These are phyloP conservation scores for Actinomucor elegans DNA, from an alignment of 371 early-diverging fungal genomes.

Conservation along the genomic window DNA sequence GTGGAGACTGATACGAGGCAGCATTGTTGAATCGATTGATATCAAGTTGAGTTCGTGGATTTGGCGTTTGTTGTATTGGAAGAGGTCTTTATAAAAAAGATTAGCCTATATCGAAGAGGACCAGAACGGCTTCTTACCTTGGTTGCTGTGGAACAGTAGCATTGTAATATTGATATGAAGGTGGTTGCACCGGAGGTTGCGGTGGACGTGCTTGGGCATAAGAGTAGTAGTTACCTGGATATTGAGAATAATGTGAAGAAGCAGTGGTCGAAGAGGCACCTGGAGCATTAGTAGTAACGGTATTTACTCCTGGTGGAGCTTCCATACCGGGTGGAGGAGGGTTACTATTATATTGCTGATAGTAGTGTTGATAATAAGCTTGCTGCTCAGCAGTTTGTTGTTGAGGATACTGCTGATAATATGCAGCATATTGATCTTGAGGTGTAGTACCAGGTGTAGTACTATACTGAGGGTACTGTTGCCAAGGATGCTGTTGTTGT, in stretches of 20 bases:
- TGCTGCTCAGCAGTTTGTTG: conserved; percentile 26
- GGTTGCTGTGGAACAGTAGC: background rate
- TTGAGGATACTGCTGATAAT: conserved; percentile 19
- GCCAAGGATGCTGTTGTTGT: conserved; percentile 21
- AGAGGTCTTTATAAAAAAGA: conserved; percentile 2
- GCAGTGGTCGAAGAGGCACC: background rate
- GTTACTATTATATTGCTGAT: conserved; percentile 18
- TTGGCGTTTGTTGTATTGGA: conserved; percentile 12
- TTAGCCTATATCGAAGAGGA: too few relatives aligned
- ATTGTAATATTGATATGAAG: too few relatives aligned
- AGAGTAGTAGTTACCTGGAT: conserved; percentile 7
- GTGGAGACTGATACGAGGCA: background rate
- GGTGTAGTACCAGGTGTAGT: background rate
- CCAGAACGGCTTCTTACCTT: conserved; percentile 1
- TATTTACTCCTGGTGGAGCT: conserved; percentile 6
- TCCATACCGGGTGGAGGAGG: conserved; percentile 24
- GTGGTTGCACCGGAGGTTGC: conserved; percentile 7
- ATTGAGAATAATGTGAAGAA: conserved; percentile 13
- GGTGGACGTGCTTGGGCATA: background rate
- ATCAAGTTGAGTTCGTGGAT: too few relatives aligned
- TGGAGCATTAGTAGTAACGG: background rate
- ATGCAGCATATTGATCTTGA: conserved; percentile 24
- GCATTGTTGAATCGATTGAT: too few relatives aligned
- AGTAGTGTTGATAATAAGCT: conserved; percentile 34
- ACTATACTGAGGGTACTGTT: conserved; percentile 13